phyloP scores from a whole-genome alignment of 441 rosid species.

The Croton setiger region DNA sequence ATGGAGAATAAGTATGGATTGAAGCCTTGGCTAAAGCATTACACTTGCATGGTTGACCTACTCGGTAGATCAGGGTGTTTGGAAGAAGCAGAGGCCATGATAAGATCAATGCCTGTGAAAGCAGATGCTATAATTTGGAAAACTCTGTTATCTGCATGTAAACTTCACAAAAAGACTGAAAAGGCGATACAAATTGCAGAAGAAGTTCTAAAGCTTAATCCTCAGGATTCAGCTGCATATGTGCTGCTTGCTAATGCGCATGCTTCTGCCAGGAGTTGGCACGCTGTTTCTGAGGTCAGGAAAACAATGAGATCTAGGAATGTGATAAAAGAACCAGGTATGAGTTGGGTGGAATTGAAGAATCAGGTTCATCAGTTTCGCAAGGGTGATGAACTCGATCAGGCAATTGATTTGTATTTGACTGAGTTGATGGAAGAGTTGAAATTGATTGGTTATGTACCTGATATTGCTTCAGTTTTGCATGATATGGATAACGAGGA shows the following conservation, averaged over 20 bases:
- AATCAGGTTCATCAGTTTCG: constrained; percentile 63
- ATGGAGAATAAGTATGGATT: constrained; percentile 57
- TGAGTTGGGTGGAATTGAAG: constrained; percentile 87
- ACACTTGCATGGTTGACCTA: constrained; percentile 77
- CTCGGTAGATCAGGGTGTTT: constrained; percentile 75
- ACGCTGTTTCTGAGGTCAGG: constrained; percentile 65
- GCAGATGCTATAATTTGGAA: constrained; percentile 80
- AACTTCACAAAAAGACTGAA: constrained; percentile 57
- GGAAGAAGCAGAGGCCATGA: constrained; percentile 67
- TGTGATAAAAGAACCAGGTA: constrained; percentile 78
- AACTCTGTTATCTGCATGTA: constrained; percentile 83
- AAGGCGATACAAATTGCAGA: constrained; percentile 63
- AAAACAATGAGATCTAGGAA: constrained; percentile 68
- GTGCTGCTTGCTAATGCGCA: constrained; percentile 71
- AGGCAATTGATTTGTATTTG: constrained; percentile 55
- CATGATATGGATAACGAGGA: constrained; percentile 81
- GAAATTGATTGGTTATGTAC: constrained; percentile 63
- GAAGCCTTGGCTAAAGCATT: constrained; percentile 64
- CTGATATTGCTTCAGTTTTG: constrained; percentile 61
- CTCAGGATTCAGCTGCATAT: constrained; percentile 74
- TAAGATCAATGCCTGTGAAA: constrained; percentile 67
- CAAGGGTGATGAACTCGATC: constrained; percentile 60
- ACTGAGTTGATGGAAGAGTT: constrained; percentile 56
- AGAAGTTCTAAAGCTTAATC: constrained; percentile 66
- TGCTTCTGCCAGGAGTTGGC: constrained; percentile 73